Evolutionary conservation across 202 grass and related monocot species (phyloP).

Genomic region (Elaeis oleifera): DNA sequence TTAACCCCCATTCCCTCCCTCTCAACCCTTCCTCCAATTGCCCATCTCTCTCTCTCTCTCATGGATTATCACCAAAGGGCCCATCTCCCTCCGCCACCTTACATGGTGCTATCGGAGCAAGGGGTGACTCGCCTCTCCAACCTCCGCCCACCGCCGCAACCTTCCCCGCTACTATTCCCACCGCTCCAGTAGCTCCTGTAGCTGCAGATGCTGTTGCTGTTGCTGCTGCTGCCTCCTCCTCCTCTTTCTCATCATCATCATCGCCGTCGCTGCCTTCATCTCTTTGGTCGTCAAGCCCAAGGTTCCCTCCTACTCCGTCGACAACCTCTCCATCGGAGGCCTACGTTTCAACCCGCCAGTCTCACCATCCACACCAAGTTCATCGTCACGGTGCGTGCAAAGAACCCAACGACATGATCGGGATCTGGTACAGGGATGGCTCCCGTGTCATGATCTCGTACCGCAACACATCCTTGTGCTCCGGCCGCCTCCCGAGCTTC

Average conservation of each 20-base stretch:
- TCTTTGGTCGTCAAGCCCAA: slow-evolving; percentile 44
- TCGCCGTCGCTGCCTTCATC: slow-evolving; percentile 22
- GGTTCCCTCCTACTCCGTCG: slow-evolving; percentile 65
- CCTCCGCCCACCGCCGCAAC: slow-evolving; percentile 26
- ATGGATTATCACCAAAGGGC: slow-evolving; percentile 9
- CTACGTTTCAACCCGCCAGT: slow-evolving; percentile 46
- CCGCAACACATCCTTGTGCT: slow-evolving; percentile 48
- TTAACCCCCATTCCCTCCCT: neutral
- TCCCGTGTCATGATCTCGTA: slow-evolving; percentile 53
- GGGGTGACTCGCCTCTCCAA: neutral
- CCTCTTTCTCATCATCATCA: slow-evolving; percentile 31
- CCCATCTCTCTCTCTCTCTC: slow-evolving; percentile 13
- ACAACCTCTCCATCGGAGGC: slow-evolving; percentile 49
- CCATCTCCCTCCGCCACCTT: slow-evolving; percentile 19
- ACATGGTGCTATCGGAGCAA: slow-evolving; percentile 2
- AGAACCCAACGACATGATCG: slow-evolving; percentile 80
- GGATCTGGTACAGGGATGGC: slow-evolving; percentile 47
- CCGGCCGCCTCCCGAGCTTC: slow-evolving; percentile 50
- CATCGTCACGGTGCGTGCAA: slow-evolving; percentile 45
- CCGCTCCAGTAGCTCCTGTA: slow-evolving; percentile 18
- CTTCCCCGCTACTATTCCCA: slow-evolving; percentile 46
- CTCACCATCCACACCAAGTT: slow-evolving; percentile 62
- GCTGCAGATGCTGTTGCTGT: slow-evolving; percentile 41
- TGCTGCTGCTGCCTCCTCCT: slow-evolving; percentile 65
- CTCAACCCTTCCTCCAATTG: neutral